Base-by-base conservation (phyloP, 768 basidiomycete genomes). In the Boletus bicolor region DNA sequence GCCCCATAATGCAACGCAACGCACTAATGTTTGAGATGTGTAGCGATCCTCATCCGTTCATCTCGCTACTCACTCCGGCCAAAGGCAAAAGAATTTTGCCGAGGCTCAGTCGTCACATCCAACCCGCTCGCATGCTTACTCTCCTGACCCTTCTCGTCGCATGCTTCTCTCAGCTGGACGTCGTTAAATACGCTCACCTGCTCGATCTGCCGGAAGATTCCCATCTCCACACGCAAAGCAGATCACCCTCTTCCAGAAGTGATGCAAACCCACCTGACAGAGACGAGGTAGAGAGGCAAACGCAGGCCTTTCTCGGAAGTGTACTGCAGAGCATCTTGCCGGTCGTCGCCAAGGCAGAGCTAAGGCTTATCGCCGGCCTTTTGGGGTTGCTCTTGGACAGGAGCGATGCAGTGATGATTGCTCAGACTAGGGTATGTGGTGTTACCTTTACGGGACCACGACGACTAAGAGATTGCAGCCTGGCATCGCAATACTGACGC, bases 31-130 rank as follows among this genome's bases (percentile, higher is more conserved):
- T 49, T 41, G 48, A n/a, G 35, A 41, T 32, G 7, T 46, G 39
- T 52, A 95, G 95, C 69, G 81, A 89, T 59, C 96, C 96, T 3
- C 97, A 99, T 75, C 97, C 97, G 2, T 98, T 99, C 75, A 86
- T 99, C 61, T 93, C 95, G 3, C 79, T 99, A 35, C 80, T 99
- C 46, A 81, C 80, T 19, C 87, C 91, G 5, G 82, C 82, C 62
- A 99, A 99, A 73, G 97, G 97, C 54, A 98, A 98, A 76, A 87
- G 86, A 57, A 80, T 99, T 26, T 78, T 99, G 12, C 90, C 93
- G 4, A 86, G 97, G 44, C 82, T 94, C 14, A 86, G 92, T 10
- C 87, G 95, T 19, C 89, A 93, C 62, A 81, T 98, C 17, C 81
- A 82, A 58, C 79, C 83, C 34, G 77, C 87, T 46, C 87, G 89